Evolutionary conservation across 106 monocot species (phyloP).

Genomic region (Alisma plantagoaquatica): DNA sequence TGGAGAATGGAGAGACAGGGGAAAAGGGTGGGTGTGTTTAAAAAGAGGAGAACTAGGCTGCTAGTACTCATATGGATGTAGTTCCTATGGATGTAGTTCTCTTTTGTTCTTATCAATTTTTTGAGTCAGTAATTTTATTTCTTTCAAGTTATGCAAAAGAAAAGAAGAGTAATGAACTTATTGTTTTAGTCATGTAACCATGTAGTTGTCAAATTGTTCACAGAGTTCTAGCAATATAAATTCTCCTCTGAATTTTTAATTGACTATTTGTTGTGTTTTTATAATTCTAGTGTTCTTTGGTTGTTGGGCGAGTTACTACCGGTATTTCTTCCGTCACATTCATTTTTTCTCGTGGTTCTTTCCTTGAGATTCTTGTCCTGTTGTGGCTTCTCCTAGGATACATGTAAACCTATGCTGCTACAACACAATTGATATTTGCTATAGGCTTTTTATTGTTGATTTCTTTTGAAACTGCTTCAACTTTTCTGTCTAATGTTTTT

Average conservation of each 20-base stretch:
- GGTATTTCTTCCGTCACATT: constrained; percentile 59
- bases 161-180: background rate
- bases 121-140: no score
- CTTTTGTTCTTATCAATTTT: no score
- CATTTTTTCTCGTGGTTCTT: constrained; percentile 55
- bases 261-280: background rate
- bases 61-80: no score
- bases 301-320: constrained; percentile 73
- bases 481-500: background rate
- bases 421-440: background rate
- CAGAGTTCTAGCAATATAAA: no score
- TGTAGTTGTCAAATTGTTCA: no score
- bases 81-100: no score
- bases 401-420: constrained; percentile 23
- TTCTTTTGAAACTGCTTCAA: background rate
- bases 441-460: background rate
- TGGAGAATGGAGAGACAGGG: no score
- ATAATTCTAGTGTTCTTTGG: constrained; percentile 54
- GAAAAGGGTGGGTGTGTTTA: no score
- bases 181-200: background rate
- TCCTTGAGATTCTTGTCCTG: constrained; percentile 65
- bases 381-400: constrained; percentile 71
- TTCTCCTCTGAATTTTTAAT: background rate
- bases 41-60: no score
- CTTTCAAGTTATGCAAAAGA: no score